Percentiles rank a stretch among this genome's conserved stretches.
Conservation (phyloP, 306 rosid genomes). For the Luffa aegyptiaca region DNA sequence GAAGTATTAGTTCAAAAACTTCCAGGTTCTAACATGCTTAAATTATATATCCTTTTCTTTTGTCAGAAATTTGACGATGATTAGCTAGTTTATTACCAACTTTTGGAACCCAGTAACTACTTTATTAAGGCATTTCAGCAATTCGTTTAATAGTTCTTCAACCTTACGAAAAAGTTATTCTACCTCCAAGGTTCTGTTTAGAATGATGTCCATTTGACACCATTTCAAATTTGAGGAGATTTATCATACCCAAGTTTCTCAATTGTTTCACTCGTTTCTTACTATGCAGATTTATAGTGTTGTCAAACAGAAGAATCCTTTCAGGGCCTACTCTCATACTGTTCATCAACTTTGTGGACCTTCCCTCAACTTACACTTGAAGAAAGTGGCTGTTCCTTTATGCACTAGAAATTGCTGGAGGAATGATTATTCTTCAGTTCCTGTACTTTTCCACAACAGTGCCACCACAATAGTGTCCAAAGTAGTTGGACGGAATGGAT, state of each 20-base stretch:
- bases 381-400: conserved; percentile 24
- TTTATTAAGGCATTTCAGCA: background rate
- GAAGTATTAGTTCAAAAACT: background rate
- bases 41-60: background rate
- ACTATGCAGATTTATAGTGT: conserved; percentile 33
- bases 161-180: background rate
- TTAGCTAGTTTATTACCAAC: background rate
- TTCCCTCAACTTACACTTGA: conserved; percentile 26
- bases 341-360: conserved; percentile 25
- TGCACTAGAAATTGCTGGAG: conserved; percentile 18
- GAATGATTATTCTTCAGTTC: conserved; percentile 20
- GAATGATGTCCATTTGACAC: background rate
- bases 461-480: conserved; percentile 15
- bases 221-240: background rate
- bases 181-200: background rate
- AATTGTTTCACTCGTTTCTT: conserved; percentile 8
- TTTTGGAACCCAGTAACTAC: background rate
- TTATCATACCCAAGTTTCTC: background rate
- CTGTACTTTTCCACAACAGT: conserved; percentile 25
- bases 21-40: background rate
- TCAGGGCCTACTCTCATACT: conserved; percentile 18
- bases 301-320: conserved; percentile 27
- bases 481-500: conserved; percentile 19
- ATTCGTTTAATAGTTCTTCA: background rate
- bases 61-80: background rate